Percentiles rank a stretch among this genome's conserved stretches.
phyloP scores from a whole-genome alignment of 495 filamentous ascomycete species.

The Annulohypoxylon maeteangense region DNA sequence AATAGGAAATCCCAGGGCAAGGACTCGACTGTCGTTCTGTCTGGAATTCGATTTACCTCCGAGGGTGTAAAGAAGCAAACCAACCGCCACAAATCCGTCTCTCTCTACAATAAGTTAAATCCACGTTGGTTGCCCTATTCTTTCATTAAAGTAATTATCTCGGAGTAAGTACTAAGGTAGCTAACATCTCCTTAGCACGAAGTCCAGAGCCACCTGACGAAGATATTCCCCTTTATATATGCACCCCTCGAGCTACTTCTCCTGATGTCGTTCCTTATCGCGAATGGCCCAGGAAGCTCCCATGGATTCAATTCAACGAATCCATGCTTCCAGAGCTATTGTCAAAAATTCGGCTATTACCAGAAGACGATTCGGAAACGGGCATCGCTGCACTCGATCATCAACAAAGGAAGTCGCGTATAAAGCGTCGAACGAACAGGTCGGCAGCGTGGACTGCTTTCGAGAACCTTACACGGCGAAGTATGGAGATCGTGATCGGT shows the following conservation, averaged over 20 bases:
- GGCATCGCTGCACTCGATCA: not conserved
- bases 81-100: slow-evolving; percentile 4
- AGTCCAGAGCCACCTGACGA: slow-evolving; percentile 3
- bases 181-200: not conserved
- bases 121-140: not conserved
- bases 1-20: slow-evolving; percentile 7
- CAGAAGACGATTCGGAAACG: not conserved
- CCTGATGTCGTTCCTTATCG: not conserved
- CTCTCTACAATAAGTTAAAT: not conserved
- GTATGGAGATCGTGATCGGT: slow-evolving; percentile 26
- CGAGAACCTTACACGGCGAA: slow-evolving; percentile 6
- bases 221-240: slow-evolving; percentile 12
- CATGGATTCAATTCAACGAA: slow-evolving; percentile 23
- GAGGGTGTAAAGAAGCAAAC: slow-evolving; percentile 7
- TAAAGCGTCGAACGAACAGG: not conserved
- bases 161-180: not conserved
- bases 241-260: slow-evolving; percentile 12
- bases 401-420: not conserved
- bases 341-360: slow-evolving; percentile 6
- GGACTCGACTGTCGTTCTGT: slow-evolving; percentile 1
- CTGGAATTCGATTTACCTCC: not conserved
- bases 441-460: slow-evolving; percentile 2
- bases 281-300: slow-evolving; percentile 15
- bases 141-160: not conserved
- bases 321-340: slow-evolving; percentile 1